Evolutionary conservation across 2,329 filamentous ascomycete species (phyloP).

Genomic region (Aspergillus caelatus): DNA sequence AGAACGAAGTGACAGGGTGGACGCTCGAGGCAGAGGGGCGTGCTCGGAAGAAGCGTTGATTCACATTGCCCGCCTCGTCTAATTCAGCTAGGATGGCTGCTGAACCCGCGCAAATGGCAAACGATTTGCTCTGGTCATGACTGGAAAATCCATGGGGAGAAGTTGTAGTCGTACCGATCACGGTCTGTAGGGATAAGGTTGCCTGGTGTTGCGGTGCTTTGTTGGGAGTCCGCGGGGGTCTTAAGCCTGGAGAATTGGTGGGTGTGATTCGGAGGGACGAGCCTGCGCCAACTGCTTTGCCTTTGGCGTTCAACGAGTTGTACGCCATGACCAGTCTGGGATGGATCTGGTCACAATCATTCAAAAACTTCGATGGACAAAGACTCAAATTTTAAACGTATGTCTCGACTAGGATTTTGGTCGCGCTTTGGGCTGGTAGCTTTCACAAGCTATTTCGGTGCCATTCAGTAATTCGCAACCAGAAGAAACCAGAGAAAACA

Average conservation of each 20-base stretch:
- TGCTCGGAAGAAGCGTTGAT: constrained; percentile 88
- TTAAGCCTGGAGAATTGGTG: constrained; percentile 72
- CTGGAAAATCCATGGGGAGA: constrained; percentile 86
- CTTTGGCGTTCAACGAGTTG: constrained; percentile 37
- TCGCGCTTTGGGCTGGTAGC: not conserved
- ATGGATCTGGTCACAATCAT: constrained; percentile 22
- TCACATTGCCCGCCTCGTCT: constrained; percentile 63
- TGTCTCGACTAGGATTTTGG: constrained; percentile 11
- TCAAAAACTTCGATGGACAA: constrained; percentile 28
- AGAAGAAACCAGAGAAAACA: constrained; percentile 2
- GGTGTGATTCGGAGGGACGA: constrained; percentile 68
- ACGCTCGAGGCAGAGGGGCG: constrained; percentile 71
- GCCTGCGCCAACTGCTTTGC: constrained; percentile 36
- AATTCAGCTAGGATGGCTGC: constrained; percentile 88
- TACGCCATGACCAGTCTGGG: constrained; percentile 38
- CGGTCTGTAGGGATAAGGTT: constrained; percentile 72
- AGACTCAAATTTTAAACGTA: constrained; percentile 24
- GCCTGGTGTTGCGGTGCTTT: constrained; percentile 49
- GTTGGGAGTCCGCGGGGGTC: constrained; percentile 65
- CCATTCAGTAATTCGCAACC: not conserved
- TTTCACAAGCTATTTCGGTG: constrained; percentile 2
- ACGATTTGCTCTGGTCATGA: constrained; percentile 68
- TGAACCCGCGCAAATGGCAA: constrained; percentile 90
- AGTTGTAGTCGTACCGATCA: constrained; percentile 87
- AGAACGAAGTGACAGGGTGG: constrained; percentile 60